These are phyloP conservation scores for Tausonia pullulans DNA, from an alignment of 1,284 basidiomycete species.

Conservation along the genomic window DNA sequence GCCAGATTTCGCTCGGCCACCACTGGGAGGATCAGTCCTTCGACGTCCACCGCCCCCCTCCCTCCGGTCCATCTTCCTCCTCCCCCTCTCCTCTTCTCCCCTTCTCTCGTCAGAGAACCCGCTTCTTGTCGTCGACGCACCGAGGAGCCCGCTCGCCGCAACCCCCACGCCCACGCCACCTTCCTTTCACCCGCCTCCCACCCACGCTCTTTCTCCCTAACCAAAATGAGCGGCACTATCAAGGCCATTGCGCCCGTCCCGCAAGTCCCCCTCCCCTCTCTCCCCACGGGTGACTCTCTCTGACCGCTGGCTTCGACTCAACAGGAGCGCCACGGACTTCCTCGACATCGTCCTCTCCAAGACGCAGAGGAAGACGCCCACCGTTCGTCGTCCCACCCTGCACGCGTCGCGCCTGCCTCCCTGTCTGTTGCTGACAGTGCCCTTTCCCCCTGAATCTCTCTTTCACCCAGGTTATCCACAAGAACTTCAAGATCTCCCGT, in stretches of 20 bases:
- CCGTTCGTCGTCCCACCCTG: constrained; percentile 43
- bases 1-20: too few relatives aligned
- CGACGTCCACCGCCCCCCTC: neutral
- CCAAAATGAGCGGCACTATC: constrained; percentile 38
- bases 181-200: too few relatives aligned
- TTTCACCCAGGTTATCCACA: constrained; percentile 66
- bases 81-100: neutral
- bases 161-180: too few relatives aligned
- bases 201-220: neutral
- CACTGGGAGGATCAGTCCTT: too few relatives aligned
- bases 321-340: constrained; percentile 48
- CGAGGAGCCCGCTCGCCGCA: too few relatives aligned
- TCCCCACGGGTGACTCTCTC: neutral
- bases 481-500: constrained; percentile 84
- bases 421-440: neutral
- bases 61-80: neutral
- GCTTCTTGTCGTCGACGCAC: neutral
- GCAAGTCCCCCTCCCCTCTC: constrained; percentile 47
- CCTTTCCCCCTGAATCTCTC: neutral
- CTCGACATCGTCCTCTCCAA: constrained; percentile 88
- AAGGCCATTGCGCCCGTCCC: constrained; percentile 97
- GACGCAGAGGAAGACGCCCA: constrained; percentile 94
- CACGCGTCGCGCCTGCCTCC: neutral
- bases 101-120: neutral
- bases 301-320: neutral